Conservation (phyloP, 73 alveolate species). For the Blepharisma japonicum region DNA sequence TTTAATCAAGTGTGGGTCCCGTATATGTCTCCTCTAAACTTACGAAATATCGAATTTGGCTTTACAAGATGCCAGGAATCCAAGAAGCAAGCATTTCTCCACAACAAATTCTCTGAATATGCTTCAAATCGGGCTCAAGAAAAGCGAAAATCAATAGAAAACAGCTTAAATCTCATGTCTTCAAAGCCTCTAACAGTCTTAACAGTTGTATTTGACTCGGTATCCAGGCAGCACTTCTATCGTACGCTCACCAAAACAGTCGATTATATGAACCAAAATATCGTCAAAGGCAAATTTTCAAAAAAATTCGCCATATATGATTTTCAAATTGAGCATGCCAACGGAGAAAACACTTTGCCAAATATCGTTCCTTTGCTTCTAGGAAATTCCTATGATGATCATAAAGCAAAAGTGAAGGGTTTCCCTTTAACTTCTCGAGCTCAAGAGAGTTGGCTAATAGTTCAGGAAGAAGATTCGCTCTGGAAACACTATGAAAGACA, state of each 20-base stretch:
- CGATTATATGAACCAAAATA: neutral
- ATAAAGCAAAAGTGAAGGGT: neutral
- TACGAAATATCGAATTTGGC: slow-evolving; percentile 2
- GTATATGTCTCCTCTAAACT: neutral
- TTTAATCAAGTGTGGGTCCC: neutral
- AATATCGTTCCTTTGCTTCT: slow-evolving; percentile 1
- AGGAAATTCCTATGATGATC: neutral
- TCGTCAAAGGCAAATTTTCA: neutral
- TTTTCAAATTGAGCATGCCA: slow-evolving; percentile 10
- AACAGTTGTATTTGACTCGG: slow-evolving; percentile 4
- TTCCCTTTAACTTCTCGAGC: neutral
- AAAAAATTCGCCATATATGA: neutral
- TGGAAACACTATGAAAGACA: slow-evolving; percentile 22
- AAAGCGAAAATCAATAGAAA: neutral
- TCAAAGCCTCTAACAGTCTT: slow-evolving; percentile 11
- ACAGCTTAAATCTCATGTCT: neutral
- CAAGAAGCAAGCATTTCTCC: neutral
- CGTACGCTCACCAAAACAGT: neutral
- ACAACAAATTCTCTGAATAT: neutral
- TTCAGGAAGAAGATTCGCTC: neutral
- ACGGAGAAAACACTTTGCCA: slow-evolving; percentile 24
- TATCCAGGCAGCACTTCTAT: slow-evolving; percentile 16
- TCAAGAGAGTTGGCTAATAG: neutral
- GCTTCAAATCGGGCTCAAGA: slow-evolving; percentile 13
- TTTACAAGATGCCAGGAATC: neutral